Percentiles rank a stretch among this genome's conserved stretches.
Evolutionary conservation across 768 basidiomycete genomes (phyloP).

Genomic region (Vararia minispora): DNA sequence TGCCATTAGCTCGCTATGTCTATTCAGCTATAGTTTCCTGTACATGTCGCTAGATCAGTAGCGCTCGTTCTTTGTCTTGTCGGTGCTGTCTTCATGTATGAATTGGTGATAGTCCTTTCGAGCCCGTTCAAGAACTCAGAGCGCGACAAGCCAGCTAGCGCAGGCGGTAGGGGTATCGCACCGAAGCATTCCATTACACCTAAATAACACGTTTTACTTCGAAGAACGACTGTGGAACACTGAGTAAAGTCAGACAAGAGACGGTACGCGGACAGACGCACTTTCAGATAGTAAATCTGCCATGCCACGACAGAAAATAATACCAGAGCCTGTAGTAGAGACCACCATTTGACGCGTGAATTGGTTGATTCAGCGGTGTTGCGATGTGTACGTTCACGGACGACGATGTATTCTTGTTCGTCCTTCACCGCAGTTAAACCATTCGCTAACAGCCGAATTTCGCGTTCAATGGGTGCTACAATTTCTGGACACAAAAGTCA

Average conservation of each 20-base stretch:
- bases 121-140: background rate
- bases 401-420: constrained; percentile 97
- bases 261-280: constrained; percentile 18
- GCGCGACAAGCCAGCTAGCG: too few species aligned
- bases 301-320: constrained; percentile 87
- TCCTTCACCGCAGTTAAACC: constrained; percentile 88
- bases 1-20: constrained; percentile 6
- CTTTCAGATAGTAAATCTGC: constrained; percentile 98
- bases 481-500: constrained; percentile 37
- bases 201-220: constrained; percentile 86
- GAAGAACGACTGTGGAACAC: constrained; percentile 58
- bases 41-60: background rate
- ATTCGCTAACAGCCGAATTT: constrained; percentile 77
- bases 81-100: background rate
- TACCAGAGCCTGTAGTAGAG: constrained; percentile 78
- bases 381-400: constrained; percentile 84
- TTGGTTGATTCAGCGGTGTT: constrained; percentile 94
- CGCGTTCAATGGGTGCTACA: constrained; percentile 92
- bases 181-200: too few species aligned
- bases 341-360: constrained; percentile 98
- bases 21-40: background rate
- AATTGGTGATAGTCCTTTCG: background rate
- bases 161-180: too few species aligned
- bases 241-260: constrained; percentile 5
- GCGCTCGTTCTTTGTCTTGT: background rate